Evolutionary conservation across 108 stramenopile genomes (phyloP), one percentile per base, ranked within the genome.

Genomic region (Pinguiococcus pyrenoidosus): DNA sequence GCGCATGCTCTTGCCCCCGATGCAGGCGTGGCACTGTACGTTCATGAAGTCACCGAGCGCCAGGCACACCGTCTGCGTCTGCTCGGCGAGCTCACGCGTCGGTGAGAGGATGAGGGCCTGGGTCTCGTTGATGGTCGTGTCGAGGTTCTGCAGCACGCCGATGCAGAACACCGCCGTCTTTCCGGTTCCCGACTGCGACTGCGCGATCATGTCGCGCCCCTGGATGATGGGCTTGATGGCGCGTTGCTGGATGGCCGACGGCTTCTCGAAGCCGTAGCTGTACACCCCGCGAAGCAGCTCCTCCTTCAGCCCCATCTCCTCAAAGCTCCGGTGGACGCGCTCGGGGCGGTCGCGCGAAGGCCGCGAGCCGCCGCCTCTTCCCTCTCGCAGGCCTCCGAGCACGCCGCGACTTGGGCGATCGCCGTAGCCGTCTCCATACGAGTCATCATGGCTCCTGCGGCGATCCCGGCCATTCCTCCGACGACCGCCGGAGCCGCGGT

Each of bases 241-340:
- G 48, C 98, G 72, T 55, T 99, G 94, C 75, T 99, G 98, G 68
- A 99, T 96, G 32, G 98, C 98, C 43, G 89, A 91, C 10, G 98
- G 98, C 64, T 88, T 88, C 68, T 99, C 98, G 59, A 96, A 99
- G 23, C 68, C 52, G 32, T 34, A 24, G 23, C 12, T 12, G 18
- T 22, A 30, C 59, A 95, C 92, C 36, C 98, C 98, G 45, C 92
- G 74, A 41, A 99, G 79, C 14, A 99, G 79, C 49, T 88, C 89
- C 55, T 93, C 90, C 41, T 90, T 87, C 49, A 99, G 63, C 12
- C 82, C 82, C 94, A 99, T 96, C 25, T 53, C 81, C 66, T 99
- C 94, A 69, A 99, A 99, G 25, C 81, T 76, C 40, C n/a, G n/a
- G n/a, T n/a, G n/a, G n/a, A n/a, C n/a, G n/a, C n/a, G n/a, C n/a